phyloP scores from a whole-genome alignment of 1,139 yeast genomes.

The Nakaseomyces delphensis region DNA sequence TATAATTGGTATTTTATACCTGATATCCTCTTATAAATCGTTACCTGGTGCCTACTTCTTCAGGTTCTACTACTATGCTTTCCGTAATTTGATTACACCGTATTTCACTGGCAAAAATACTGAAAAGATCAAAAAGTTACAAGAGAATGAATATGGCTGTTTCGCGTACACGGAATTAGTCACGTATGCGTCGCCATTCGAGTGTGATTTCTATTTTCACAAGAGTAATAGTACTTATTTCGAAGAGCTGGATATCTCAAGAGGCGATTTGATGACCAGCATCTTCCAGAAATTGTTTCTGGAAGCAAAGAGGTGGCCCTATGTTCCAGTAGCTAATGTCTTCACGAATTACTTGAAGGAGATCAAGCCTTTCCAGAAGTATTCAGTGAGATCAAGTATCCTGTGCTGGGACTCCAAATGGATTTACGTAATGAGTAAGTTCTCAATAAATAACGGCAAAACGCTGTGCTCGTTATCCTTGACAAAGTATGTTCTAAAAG shows the following conservation, averaged over 20 bases:
- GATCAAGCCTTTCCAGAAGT: constrained; percentile 56
- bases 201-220: constrained; percentile 79
- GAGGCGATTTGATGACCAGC: constrained; percentile 52
- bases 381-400: constrained; percentile 48
- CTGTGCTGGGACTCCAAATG: constrained; percentile 85
- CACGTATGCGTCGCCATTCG: constrained; percentile 66
- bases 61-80: constrained; percentile 48
- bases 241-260: constrained; percentile 71
- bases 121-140: constrained; percentile 18
- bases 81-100: constrained; percentile 37
- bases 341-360: constrained; percentile 63
- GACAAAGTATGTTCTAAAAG: constrained; percentile 74
- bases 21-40: constrained; percentile 42
- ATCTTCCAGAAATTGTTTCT: constrained; percentile 47
- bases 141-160: constrained; percentile 19
- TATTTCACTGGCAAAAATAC: constrained; percentile 21
- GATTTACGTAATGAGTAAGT: constrained; percentile 60
- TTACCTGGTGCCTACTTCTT: constrained; percentile 60
- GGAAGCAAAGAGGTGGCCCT: constrained; percentile 47
- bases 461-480: constrained; percentile 50
- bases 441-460: constrained; percentile 35
- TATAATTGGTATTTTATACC: constrained; percentile 10
- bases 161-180: constrained; percentile 41
- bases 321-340: constrained; percentile 70
- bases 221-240: constrained; percentile 83